These are phyloP conservation scores for Salix koriyanagi DNA, from an alignment of 345 rosid species.

Conservation along the genomic window DNA sequence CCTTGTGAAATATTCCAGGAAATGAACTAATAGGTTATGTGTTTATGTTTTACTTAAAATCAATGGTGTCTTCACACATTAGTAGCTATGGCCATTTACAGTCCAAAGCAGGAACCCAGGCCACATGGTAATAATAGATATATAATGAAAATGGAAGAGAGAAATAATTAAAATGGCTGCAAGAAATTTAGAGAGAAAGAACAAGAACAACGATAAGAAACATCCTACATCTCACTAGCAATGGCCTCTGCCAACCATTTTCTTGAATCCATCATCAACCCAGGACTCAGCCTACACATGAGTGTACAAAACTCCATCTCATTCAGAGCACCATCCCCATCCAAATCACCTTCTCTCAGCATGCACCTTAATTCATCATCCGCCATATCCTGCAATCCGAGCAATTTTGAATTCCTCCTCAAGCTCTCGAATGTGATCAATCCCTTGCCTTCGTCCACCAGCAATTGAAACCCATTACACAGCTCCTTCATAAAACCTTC, in stretches of 20 bases:
- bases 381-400: constrained; percentile 47
- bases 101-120: not conserved
- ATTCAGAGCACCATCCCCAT: constrained; percentile 52
- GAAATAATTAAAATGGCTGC: not conserved
- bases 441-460: constrained; percentile 45
- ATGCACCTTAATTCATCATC: constrained; percentile 47
- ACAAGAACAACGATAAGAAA: not conserved
- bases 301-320: constrained; percentile 55
- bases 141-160: not conserved
- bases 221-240: constrained; percentile 12
- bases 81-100: too few species aligned
- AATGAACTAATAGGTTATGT: too few species aligned
- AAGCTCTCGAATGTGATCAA: constrained; percentile 51
- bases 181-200: not conserved
- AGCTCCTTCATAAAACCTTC: constrained; percentile 61
- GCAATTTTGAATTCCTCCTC: constrained; percentile 36
- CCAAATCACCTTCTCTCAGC: constrained; percentile 54
- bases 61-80: too few species aligned
- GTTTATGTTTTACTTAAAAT: too few species aligned
- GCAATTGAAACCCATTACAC: constrained; percentile 44
- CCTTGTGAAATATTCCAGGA: too few species aligned
- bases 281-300: constrained; percentile 66
- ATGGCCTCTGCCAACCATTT: constrained; percentile 37
- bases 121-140: not conserved
- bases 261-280: constrained; percentile 36